These are phyloP conservation scores for Picochlorum sp. DNA, from an alignment of 139 green algal genomes.

Conservation along the genomic window DNA sequence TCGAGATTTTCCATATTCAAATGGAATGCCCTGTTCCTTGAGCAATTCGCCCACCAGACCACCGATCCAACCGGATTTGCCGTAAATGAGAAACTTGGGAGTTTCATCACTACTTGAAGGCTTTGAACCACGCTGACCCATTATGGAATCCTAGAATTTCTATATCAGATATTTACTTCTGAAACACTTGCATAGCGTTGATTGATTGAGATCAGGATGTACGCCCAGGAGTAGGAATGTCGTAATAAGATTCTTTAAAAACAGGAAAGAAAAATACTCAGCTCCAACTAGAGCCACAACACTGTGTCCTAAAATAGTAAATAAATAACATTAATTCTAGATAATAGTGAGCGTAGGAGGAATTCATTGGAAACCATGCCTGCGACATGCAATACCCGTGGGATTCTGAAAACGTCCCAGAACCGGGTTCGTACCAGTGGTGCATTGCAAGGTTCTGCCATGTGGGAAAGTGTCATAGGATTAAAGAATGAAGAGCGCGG, in stretches of 20 bases:
- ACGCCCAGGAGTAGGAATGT: no score
- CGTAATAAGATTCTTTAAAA: no score
- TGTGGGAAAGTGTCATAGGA: constrained; percentile 78
- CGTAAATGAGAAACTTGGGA: constrained; percentile 75
- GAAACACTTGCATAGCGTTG: no score
- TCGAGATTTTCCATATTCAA: constrained; percentile 68
- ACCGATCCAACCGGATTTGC: constrained; percentile 80
- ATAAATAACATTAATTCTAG: constrained; percentile 1
- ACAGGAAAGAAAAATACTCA: no score
- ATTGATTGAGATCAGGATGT: no score
- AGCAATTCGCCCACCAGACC: constrained; percentile 71
- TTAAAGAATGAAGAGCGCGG: constrained; percentile 42
- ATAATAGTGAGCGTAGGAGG: neutral
- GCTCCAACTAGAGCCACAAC: no score
- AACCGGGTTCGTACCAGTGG: constrained; percentile 62
- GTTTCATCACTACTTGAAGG: no score
- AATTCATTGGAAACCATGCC: constrained; percentile 12
- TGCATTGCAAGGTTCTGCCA: constrained; percentile 62
- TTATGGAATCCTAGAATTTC: no score
- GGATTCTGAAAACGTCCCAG: constrained; percentile 34
- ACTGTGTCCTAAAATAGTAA: neutral
- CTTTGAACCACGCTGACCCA: no score
- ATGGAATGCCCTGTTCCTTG: constrained; percentile 66
- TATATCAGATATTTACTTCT: no score
- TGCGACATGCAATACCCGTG: constrained; percentile 24